phyloP scores from a whole-genome alignment of 257 asterid genomes.

The Fraxinus excelsior region DNA sequence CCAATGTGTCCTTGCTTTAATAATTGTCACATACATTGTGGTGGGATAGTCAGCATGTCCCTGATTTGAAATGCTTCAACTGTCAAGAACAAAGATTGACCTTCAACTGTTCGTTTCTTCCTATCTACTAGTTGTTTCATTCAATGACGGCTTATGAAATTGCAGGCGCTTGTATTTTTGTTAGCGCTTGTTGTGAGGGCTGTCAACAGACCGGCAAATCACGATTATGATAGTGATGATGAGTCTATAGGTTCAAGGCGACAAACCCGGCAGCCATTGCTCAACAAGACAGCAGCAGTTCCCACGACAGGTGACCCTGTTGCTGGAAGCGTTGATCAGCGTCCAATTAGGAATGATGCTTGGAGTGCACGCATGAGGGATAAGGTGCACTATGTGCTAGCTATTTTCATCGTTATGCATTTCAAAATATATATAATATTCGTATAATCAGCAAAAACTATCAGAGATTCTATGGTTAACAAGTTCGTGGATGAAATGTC shows the following conservation, averaged over 20 bases:
- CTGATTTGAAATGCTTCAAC: background rate
- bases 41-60: background rate
- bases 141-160: conserved; percentile 20
- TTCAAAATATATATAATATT: too few relatives aligned
- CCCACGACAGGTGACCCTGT: conserved; percentile 79
- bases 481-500: background rate
- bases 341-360: conserved; percentile 92
- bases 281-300: conserved; percentile 62
- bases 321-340: conserved; percentile 73
- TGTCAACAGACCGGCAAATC: conserved; percentile 76
- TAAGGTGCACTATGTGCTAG: conserved; percentile 49
- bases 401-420: background rate
- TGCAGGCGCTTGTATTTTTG: conserved; percentile 87
- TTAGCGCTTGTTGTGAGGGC: conserved; percentile 90
- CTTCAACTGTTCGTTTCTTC: background rate
- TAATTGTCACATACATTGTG: background rate
- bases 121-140: conserved; percentile 8
- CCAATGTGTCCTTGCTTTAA: background rate
- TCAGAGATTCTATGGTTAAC: background rate
- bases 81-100: background rate
- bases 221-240: conserved; percentile 83
- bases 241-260: conserved; percentile 83
- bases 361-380: conserved; percentile 99
- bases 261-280: conserved; percentile 82
- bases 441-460: background rate